These are phyloP conservation scores for Amanita subjunquillea DNA, from an alignment of 768 basidiomycete genomes.

Conservation along the genomic window DNA sequence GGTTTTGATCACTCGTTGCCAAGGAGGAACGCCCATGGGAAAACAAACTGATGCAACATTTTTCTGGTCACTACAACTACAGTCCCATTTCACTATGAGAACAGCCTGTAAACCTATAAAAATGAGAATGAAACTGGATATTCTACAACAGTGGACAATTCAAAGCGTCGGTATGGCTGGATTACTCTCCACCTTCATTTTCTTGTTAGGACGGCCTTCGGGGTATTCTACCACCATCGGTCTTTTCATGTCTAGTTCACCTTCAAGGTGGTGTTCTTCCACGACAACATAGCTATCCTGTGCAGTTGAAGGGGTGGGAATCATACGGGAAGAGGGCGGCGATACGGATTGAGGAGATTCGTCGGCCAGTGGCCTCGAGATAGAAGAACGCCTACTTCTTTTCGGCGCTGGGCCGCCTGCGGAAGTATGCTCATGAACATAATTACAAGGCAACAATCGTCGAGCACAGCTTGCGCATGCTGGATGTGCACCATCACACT, in stretches of 20 bases:
- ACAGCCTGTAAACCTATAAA: slow-evolving; percentile 9
- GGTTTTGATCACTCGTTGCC: not conserved
- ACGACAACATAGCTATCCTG: slow-evolving; percentile 25
- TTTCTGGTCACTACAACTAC: slow-evolving; percentile 10
- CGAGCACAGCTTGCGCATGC: slow-evolving; percentile 77
- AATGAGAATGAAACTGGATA: slow-evolving; percentile 16
- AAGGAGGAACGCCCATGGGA: not conserved
- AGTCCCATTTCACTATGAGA: slow-evolving; percentile 12
- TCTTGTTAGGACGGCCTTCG: slow-evolving; percentile 51
- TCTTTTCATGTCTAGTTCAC: slow-evolving; percentile 52
- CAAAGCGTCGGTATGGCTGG: slow-evolving; percentile 30
- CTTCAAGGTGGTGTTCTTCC: slow-evolving; percentile 31
- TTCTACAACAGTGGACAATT: slow-evolving; percentile 23
- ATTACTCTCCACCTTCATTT: slow-evolving; percentile 57
- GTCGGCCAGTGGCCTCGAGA: slow-evolving; percentile 31
- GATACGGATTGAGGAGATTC: slow-evolving; percentile 38
- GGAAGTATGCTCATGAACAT: slow-evolving; percentile 52
- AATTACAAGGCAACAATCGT: slow-evolving; percentile 67
- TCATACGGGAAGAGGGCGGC: slow-evolving; percentile 46
- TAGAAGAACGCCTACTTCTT: slow-evolving; percentile 46
- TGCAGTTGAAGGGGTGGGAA: slow-evolving; percentile 36
- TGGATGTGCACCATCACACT: slow-evolving; percentile 82
- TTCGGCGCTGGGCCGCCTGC: slow-evolving; percentile 27
- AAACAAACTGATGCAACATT: slow-evolving; percentile 6
- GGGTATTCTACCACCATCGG: slow-evolving; percentile 34